phyloP scores from a whole-genome alignment of 1,284 basidiomycete genomes.

The Exsudoporus floridanus region DNA sequence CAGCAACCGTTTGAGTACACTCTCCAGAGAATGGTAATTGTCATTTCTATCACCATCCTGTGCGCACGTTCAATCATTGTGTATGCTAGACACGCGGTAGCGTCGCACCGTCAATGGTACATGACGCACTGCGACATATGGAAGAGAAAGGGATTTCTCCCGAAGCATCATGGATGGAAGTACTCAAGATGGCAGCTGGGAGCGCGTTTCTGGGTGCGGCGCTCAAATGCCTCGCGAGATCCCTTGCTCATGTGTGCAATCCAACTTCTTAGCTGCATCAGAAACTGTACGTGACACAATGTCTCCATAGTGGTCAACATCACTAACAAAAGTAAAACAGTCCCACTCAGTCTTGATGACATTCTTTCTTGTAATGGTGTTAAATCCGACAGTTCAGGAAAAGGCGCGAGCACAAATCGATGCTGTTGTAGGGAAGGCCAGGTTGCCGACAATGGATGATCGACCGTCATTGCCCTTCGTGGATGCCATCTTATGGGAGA shows the following conservation, averaged over 20 bases:
- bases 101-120: slow-evolving; percentile 13
- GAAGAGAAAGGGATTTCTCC: slow-evolving; percentile 2
- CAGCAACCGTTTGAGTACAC: slow-evolving; percentile 15
- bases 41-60: no score
- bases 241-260: background rate
- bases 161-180: background rate
- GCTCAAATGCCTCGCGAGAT: background rate
- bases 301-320: no score
- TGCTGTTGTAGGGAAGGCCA: slow-evolving; percentile 7
- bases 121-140: slow-evolving; percentile 8
- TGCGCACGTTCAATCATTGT: background rate
- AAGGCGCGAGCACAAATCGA: slow-evolving; percentile 19
- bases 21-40: background rate
- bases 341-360: slow-evolving; percentile 6
- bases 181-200: slow-evolving; percentile 10
- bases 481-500: slow-evolving; percentile 17
- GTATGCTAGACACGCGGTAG: background rate
- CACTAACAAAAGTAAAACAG: slow-evolving; percentile 3
- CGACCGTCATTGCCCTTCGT: slow-evolving; percentile 18
- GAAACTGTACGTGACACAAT: slow-evolving; percentile 5
- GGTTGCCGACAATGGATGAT: slow-evolving; percentile 15
- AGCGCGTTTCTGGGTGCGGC: slow-evolving; percentile 12
- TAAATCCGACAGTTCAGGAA: slow-evolving; percentile 12
- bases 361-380: slow-evolving; percentile 21
- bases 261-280: background rate